Base-by-base conservation (phyloP, 805 yeast genomes). In the Yarrowia sp. region DNA sequence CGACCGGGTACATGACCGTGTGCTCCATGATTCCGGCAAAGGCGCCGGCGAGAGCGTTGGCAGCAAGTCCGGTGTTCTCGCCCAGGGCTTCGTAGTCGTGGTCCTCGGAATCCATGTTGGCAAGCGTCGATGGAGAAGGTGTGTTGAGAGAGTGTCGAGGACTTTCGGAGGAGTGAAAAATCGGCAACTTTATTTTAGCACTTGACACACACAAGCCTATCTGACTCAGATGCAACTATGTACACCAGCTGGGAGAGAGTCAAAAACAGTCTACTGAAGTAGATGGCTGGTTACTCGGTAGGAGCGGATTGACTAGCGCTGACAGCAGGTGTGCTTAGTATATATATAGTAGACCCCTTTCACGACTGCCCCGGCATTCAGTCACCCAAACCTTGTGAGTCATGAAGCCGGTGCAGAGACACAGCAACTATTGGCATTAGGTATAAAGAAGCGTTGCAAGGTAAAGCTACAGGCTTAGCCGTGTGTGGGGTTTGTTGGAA, bases 21-120 rank as follows among this genome's bases (percentile, higher is more conserved):
- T 93, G 99, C 75, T 93, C 99, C 98, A 93, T 90, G 65, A 95
- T 90, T 32, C 99, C 99, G n/a, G 99, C 98, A 77, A 92, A 90
- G 0, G 98, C 98, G 10, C 99, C 99, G 1, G 98, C 98, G 11
- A 85, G 74, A 67, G 93, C 81, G 74, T 92, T 96, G 4, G 96
- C 90, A 5, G 85, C 74, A 64, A 95, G 78, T 1, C 97, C 86
- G 10, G 97, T 92, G 71, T 86, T 86, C 39, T 86, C 89, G 1
- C 98, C 98, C 33, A 93, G 81, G 6, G 97, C 86, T 76, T 93
- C 99, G 76, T 93, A 93, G 74, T 93, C 99, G 51, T 57, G 47
- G 43, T 67, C 69, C 17, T 66, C 68, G 47, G 44, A 38, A n/a
- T 45, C 65, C 64, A 58, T 58, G 42, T n/a, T 58, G 22, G 50